Conservation (phyloP, 495 filamentous ascomycete genomes). For the Neurospora pannonica region DNA sequence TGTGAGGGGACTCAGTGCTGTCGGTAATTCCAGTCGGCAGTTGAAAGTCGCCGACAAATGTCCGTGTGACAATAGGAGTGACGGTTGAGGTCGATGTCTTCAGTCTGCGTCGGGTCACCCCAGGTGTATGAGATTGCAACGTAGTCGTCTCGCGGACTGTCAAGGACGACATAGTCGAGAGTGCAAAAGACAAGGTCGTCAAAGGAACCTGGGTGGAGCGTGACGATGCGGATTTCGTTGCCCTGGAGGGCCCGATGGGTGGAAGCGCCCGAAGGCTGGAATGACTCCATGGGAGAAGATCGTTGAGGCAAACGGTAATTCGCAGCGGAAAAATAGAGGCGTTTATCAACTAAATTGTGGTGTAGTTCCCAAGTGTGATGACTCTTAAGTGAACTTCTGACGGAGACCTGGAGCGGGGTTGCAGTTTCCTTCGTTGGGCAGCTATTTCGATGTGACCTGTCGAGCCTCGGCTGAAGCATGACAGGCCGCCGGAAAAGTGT, state of each 20-base stretch:
- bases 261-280: not conserved
- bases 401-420: not conserved
- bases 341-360: not conserved
- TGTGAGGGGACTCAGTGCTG: too few species aligned
- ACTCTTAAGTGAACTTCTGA: not conserved
- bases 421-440: not conserved
- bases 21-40: too few species aligned
- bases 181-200: not conserved
- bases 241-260: not conserved
- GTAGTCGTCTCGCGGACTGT: not conserved
- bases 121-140: not conserved
- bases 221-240: not conserved
- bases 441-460: not conserved
- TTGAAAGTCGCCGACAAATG: too few species aligned
- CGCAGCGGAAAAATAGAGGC: not conserved
- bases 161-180: not conserved
- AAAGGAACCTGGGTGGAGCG: not conserved
- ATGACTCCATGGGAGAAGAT: not conserved
- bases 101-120: not conserved
- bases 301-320: not conserved
- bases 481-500: not conserved
- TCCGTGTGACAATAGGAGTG: too few species aligned
- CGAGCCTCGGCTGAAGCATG: not conserved
- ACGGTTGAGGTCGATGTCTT: not conserved
- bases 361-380: not conserved